Evolutionary conservation across 768 basidiomycete genomes (phyloP).

Genomic region (Mycena capillaripes): DNA sequence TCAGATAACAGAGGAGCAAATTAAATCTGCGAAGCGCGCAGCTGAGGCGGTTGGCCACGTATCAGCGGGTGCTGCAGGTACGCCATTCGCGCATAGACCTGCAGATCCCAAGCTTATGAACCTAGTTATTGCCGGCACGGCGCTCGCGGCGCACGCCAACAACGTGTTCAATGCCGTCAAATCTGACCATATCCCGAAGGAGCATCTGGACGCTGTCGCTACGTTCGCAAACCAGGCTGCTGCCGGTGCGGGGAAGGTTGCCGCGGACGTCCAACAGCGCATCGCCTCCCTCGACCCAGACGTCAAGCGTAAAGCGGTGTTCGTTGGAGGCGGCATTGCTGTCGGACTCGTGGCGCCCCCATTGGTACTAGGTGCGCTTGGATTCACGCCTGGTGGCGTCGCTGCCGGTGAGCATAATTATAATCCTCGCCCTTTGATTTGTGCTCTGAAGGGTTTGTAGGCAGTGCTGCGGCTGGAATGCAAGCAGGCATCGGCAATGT

Average conservation of each 20-base stretch:
- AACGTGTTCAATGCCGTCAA: conserved; percentile 15
- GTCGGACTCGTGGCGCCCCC: conserved; percentile 23
- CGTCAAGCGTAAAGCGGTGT: conserved; percentile 5
- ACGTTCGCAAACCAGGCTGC: conserved; percentile 15
- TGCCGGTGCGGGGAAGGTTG: conserved; percentile 11
- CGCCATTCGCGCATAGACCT: conserved; percentile 17
- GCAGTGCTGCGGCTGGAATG: conserved; percentile 26
- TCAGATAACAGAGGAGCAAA: conserved; percentile 19
- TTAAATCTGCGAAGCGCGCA: conserved; percentile 17
- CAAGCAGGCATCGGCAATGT: conserved; percentile 22
- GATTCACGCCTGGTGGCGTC: conserved; percentile 15
- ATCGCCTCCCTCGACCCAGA: conserved; percentile 16
- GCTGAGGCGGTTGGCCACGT: conserved; percentile 9
- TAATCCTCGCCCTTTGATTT: conserved; percentile 11
- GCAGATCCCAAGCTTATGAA: conserved; percentile 4
- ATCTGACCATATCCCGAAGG: conserved; percentile 16
- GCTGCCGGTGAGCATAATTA: conserved; percentile 17
- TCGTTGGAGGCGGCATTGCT: conserved; percentile 16
- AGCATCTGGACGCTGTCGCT: conserved; percentile 18
- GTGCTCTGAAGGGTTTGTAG: conserved; percentile 22
- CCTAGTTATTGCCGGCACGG: conserved; percentile 17
- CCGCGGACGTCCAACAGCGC: conserved; percentile 8
- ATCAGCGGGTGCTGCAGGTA: conserved; percentile 22
- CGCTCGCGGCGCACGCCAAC: conserved; percentile 12
- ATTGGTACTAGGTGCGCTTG: conserved; percentile 13